These are phyloP conservation scores for Eugenia klotzschiana DNA, from an alignment of 441 rosid genomes.

Conservation along the genomic window DNA sequence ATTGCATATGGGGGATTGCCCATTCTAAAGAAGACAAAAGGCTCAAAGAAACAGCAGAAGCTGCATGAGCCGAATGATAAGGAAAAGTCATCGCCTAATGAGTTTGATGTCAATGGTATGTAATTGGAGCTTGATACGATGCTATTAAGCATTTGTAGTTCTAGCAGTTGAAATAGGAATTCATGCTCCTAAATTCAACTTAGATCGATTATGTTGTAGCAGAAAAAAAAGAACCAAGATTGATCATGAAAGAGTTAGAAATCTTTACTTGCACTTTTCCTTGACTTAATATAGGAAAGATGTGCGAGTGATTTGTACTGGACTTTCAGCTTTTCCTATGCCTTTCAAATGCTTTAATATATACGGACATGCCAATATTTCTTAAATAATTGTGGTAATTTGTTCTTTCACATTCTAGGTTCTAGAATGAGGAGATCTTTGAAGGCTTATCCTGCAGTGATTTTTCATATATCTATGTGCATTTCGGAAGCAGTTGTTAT, in stretches of 20 bases:
- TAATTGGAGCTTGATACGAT: constrained; percentile 1
- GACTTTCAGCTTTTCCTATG: not conserved
- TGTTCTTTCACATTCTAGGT: not conserved
- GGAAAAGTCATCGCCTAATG: constrained; percentile 10
- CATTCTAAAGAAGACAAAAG: constrained; percentile 33
- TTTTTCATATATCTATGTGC: not conserved
- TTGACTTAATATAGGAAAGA: not conserved
- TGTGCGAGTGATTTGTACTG: not conserved
- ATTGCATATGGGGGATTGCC: constrained; percentile 42
- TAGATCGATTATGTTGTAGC: not conserved
- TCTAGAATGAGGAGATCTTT: not conserved
- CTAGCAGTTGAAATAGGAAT: not conserved
- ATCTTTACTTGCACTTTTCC: not conserved
- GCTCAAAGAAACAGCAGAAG: constrained; percentile 28
- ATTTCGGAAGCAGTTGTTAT: not conserved
- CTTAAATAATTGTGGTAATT: not conserved
- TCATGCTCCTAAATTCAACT: not conserved
- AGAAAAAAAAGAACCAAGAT: not conserved
- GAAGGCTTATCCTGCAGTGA: not conserved
- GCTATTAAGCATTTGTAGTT: not conserved
- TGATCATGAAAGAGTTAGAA: not conserved
- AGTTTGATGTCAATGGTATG: constrained; percentile 25
- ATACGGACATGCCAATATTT: not conserved
- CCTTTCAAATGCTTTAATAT: not conserved
- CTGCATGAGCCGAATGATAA: constrained; percentile 13